Percentiles rank a stretch among this genome's conserved stretches.
phyloP scores from a whole-genome alignment of 2,329 filamentous ascomycete genomes.

The Nannizziopsis barbatae region DNA sequence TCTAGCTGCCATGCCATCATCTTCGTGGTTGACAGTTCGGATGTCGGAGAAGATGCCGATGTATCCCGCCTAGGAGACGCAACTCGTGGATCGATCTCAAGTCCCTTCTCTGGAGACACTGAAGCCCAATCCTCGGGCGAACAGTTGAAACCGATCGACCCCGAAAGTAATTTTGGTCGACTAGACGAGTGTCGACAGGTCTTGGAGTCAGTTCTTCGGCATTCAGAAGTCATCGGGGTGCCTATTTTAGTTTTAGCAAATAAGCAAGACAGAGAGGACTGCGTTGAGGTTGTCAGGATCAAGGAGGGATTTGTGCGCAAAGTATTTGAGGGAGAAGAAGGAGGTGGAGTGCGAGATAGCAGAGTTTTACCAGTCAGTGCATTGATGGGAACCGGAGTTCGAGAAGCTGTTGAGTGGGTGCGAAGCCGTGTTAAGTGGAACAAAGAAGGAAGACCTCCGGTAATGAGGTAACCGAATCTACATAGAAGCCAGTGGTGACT shows the following conservation, averaged over 20 bases:
- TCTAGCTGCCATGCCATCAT: slow-evolving; percentile 88
- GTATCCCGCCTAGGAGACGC: slow-evolving; percentile 39
- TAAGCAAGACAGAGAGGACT: slow-evolving; percentile 96
- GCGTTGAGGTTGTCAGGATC: slow-evolving; percentile 90
- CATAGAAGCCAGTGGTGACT: no score
- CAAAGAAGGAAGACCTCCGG: slow-evolving; percentile 79
- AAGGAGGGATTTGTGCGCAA: slow-evolving; percentile 93
- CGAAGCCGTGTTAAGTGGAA: slow-evolving; percentile 90
- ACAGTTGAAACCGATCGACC: slow-evolving; percentile 28
- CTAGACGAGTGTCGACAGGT: slow-evolving; percentile 83
- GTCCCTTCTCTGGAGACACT: no score
- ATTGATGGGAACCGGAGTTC: slow-evolving; percentile 68
- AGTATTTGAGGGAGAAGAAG: slow-evolving; percentile 91
- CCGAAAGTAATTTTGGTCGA: slow-evolving; percentile 38
- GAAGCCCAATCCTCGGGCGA: slow-evolving; percentile 13
- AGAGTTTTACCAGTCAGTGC: slow-evolving; percentile 84
- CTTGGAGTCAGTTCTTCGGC: slow-evolving; percentile 77
- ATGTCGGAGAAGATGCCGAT: slow-evolving; percentile 69
- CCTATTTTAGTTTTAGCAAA: slow-evolving; percentile 88
- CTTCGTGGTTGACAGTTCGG: slow-evolving; percentile 91
- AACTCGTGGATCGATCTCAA: neutral
- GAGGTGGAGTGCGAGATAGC: slow-evolving; percentile 73
- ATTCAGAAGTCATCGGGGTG: slow-evolving; percentile 80
- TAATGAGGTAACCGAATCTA: slow-evolving; percentile 57
- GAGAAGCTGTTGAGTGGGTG: slow-evolving; percentile 95